These are phyloP conservation scores for Sphaerulina vaccinii DNA, from an alignment of 2,329 filamentous ascomycete genomes.

Conservation along the genomic window DNA sequence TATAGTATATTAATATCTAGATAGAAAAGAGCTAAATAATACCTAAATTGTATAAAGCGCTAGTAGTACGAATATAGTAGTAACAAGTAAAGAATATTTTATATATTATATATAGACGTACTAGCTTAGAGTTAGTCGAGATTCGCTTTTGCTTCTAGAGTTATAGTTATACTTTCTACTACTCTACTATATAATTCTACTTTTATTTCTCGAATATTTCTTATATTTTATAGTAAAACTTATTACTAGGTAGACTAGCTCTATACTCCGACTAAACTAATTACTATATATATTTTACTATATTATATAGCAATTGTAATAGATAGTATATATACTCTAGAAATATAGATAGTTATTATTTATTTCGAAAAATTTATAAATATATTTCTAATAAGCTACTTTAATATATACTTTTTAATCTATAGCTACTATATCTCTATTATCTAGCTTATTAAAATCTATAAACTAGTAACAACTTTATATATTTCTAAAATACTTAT, in stretches of 20 bases:
- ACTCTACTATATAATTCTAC: constrained; percentile 16
- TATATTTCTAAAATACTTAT: constrained; percentile 2
- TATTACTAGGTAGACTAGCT: background rate
- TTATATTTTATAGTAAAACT: constrained; percentile 10
- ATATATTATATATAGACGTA: background rate
- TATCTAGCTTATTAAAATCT: constrained; percentile 1
- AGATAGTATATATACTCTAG: background rate
- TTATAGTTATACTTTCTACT: background rate
- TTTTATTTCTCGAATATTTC: constrained; percentile 17
- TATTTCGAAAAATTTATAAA: constrained; percentile 3
- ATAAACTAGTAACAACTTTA: background rate
- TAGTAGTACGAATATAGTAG: background rate
- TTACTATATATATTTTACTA: background rate
- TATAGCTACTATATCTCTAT: background rate
- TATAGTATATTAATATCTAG: background rate
- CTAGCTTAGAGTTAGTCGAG: background rate
- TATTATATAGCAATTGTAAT: background rate
- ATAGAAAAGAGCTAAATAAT: background rate
- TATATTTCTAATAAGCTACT: background rate
- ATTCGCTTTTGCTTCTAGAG: background rate
- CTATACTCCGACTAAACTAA: background rate
- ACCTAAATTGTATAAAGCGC: background rate
- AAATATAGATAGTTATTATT: constrained; percentile 1
- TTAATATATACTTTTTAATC: constrained; percentile 6
- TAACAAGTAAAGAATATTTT: background rate